Percentiles rank a stretch among this genome's conserved stretches.
These are phyloP conservation scores for Coemansia sp. DNA, from an alignment of 192 early-diverging fungal species.

Conservation along the genomic window DNA sequence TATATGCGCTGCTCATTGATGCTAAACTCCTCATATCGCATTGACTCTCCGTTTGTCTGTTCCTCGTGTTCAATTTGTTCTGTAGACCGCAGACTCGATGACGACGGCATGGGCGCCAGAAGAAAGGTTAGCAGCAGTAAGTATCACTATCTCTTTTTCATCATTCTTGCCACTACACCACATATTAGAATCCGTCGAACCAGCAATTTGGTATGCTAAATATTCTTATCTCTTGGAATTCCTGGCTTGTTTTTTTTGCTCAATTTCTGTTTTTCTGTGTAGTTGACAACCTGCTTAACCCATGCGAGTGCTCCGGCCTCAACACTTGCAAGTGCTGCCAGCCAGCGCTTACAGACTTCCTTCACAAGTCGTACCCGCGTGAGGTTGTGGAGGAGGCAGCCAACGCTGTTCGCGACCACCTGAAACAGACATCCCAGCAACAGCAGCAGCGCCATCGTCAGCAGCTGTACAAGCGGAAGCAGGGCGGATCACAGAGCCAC, in stretches of 20 bases:
- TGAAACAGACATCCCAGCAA: conserved; percentile 6
- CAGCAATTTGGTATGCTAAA: not conserved
- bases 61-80: not conserved
- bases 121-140: conserved; percentile 20
- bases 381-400: conserved; percentile 38
- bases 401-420: conserved; percentile 17
- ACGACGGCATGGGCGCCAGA: not conserved
- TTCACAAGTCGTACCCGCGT: conserved; percentile 36
- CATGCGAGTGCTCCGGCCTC: conserved; percentile 43
- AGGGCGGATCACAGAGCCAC: not conserved
- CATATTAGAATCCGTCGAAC: too few species aligned
- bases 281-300: conserved; percentile 55
- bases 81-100: conserved; percentile 3
- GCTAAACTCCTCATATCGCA: not conserved
- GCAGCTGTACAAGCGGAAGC: conserved; percentile 5
- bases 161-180: not conserved
- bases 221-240: not conserved
- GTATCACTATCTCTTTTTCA: not conserved
- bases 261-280: conserved; percentile 3
- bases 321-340: conserved; percentile 51
- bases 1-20: not conserved
- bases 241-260: not conserved
- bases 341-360: conserved; percentile 36
- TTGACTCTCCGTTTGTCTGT: not conserved
- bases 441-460: conserved; percentile 10